Conservation (phyloP, 2,329 filamentous ascomycete genomes). For the Penicillium sp. region DNA sequence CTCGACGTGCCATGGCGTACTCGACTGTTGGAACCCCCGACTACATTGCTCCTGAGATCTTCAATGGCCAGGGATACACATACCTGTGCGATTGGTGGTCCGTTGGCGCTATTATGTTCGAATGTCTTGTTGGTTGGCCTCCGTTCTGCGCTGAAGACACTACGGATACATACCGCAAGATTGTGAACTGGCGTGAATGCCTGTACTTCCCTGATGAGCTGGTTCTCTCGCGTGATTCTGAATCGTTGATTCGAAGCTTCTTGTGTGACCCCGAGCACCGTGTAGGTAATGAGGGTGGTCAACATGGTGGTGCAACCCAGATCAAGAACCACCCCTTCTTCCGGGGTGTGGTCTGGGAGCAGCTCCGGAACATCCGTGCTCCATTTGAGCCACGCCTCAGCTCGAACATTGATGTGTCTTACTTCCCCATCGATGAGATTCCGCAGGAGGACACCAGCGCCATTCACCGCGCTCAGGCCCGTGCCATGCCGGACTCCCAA, state of each 20-base stretch:
- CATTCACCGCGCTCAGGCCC: conserved; percentile 78
- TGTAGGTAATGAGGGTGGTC: conserved; percentile 67
- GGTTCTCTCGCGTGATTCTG: conserved; percentile 81
- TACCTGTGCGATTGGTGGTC: conserved; percentile 99
- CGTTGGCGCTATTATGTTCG: conserved; percentile 98
- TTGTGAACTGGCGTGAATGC: conserved; percentile 95
- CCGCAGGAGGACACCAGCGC: conserved; percentile 94
- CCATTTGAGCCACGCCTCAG: conserved; percentile 93
- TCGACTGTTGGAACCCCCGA: conserved; percentile 97
- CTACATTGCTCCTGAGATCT: conserved; percentile 98
- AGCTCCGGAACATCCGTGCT: conserved; percentile 85
- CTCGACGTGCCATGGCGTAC: conserved; percentile 92
- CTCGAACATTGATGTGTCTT: conserved; percentile 92
- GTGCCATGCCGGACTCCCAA: conserved; percentile 71
- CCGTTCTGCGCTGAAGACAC: conserved; percentile 98
- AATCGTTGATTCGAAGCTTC: conserved; percentile 88
- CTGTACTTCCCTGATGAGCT: conserved; percentile 97
- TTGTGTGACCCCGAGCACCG: conserved; percentile 93
- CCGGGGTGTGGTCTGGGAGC: conserved; percentile 93
- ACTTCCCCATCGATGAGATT: conserved; percentile 98
- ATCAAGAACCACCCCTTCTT: conserved; percentile 96
- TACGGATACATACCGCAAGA: conserved; percentile 98
- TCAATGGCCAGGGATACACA: conserved; percentile 92
- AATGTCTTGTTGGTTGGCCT: conserved; percentile 97
- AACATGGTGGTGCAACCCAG: conserved; percentile 74